Percentiles rank a stretch among this genome's conserved stretches.
These are phyloP conservation scores for Penicillium sp. DNA, from an alignment of 2,329 filamentous ascomycete species.

Conservation along the genomic window DNA sequence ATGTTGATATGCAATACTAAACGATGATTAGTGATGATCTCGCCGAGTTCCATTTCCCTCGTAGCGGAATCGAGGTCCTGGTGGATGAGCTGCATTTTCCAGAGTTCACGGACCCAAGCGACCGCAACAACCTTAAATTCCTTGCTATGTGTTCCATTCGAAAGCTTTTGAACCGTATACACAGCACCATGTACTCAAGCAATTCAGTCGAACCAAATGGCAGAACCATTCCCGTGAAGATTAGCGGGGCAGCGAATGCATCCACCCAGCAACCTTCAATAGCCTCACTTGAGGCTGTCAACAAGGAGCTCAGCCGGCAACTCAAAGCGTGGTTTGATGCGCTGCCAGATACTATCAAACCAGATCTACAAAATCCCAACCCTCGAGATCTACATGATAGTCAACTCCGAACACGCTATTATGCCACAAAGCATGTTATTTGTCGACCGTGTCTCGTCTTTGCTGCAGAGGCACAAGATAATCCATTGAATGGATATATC, in stretches of 20 bases:
- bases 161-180: slow-evolving; percentile 18
- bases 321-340: slow-evolving; percentile 15
- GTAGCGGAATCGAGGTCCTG: slow-evolving; percentile 16
- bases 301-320: slow-evolving; percentile 16
- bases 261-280: slow-evolving; percentile 5
- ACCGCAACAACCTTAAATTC: slow-evolving; percentile 10
- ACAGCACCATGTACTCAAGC: slow-evolving; percentile 12
- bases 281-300: slow-evolving; percentile 13
- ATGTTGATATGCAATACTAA: background rate
- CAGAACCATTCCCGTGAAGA: background rate
- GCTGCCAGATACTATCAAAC: slow-evolving; percentile 14
- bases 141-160: slow-evolving; percentile 22
- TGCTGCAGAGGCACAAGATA: slow-evolving; percentile 8
- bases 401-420: slow-evolving; percentile 17
- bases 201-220: slow-evolving; percentile 1
- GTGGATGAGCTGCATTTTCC: slow-evolving; percentile 17
- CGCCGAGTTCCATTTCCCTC: slow-evolving; percentile 19
- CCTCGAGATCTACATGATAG: slow-evolving; percentile 10
- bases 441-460: slow-evolving; percentile 16
- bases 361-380: slow-evolving; percentile 9
- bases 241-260: background rate
- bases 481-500: slow-evolving; percentile 8
- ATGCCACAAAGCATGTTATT: slow-evolving; percentile 18
- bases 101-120: slow-evolving; percentile 11
- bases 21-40: slow-evolving; percentile 13